phyloP scores from a whole-genome alignment of 768 basidiomycete genomes.

The Kwoniella dendrophila region DNA sequence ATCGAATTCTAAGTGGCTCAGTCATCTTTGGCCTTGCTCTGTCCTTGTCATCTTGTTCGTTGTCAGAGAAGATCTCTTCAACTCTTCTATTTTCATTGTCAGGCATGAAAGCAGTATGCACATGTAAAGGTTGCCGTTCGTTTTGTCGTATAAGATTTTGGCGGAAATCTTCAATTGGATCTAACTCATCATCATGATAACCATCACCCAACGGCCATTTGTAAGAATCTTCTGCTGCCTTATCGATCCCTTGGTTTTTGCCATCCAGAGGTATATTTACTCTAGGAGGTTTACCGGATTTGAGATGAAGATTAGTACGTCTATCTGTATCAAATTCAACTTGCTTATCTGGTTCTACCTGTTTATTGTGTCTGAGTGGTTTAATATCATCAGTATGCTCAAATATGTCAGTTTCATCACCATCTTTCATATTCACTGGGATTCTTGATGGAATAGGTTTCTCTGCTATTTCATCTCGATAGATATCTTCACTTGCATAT shows the following conservation, averaged over 20 bases:
- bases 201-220: background rate
- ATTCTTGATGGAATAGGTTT: background rate
- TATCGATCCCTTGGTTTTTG: too few species aligned
- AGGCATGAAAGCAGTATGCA: background rate
- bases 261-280: too few species aligned
- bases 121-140: conserved; percentile 3
- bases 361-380: background rate
- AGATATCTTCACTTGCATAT: background rate
- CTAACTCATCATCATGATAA: background rate
- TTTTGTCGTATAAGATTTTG: background rate
- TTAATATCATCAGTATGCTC: background rate
- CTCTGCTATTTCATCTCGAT: background rate
- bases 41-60: background rate
- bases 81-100: background rate
- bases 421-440: background rate
- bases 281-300: too few species aligned
- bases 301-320: too few species aligned
- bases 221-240: background rate
- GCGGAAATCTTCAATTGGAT: background rate
- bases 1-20: background rate
- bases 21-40: background rate
- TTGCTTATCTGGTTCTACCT: too few species aligned
- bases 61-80: background rate
- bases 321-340: background rate
- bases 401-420: background rate